A percentile compares a stretch with the other conserved stretches of the same genome.
Conservation (phyloP, 305 asterid genomes). For the Plantago coronopus region DNA sequence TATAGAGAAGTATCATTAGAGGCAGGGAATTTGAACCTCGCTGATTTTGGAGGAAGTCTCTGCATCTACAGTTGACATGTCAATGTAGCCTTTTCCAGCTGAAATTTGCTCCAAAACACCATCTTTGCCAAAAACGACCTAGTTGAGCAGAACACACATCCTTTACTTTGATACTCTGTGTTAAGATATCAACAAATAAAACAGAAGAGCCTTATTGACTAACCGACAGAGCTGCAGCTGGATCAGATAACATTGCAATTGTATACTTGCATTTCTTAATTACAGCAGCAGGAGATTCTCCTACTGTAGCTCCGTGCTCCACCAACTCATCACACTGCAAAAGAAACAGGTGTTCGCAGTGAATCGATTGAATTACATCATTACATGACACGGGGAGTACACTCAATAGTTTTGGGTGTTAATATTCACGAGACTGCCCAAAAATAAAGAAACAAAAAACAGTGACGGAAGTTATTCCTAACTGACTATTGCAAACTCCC, state of each 20-base stretch:
- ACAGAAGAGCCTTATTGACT: constrained; percentile 22
- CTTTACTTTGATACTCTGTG: constrained; percentile 12
- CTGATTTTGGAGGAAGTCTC: constrained; percentile 84
- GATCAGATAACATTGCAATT: constrained; percentile 90
- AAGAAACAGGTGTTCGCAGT: constrained; percentile 11
- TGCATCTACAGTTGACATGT: constrained; percentile 97
- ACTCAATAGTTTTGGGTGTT: background rate
- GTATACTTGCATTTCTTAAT: constrained; percentile 92
- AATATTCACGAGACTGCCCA: background rate
- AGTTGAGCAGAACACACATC: constrained; percentile 16
- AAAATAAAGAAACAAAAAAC: background rate
- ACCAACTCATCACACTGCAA: constrained; percentile 89
- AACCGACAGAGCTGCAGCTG: constrained; percentile 91
- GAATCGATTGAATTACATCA: background rate
- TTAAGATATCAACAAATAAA: background rate
- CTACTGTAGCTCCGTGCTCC: constrained; percentile 77
- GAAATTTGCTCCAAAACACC: constrained; percentile 83
- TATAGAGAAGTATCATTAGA: constrained; percentile 2
- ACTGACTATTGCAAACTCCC: no score
- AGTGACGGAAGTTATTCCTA: no score
- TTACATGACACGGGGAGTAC: background rate
- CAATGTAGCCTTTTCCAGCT: constrained; percentile 80
- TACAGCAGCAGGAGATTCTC: constrained; percentile 82
- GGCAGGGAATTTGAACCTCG: constrained; percentile 45
- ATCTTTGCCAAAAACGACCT: constrained; percentile 81